Conservation (phyloP, 306 rosid species). For the Ziziphus jujuba region DNA sequence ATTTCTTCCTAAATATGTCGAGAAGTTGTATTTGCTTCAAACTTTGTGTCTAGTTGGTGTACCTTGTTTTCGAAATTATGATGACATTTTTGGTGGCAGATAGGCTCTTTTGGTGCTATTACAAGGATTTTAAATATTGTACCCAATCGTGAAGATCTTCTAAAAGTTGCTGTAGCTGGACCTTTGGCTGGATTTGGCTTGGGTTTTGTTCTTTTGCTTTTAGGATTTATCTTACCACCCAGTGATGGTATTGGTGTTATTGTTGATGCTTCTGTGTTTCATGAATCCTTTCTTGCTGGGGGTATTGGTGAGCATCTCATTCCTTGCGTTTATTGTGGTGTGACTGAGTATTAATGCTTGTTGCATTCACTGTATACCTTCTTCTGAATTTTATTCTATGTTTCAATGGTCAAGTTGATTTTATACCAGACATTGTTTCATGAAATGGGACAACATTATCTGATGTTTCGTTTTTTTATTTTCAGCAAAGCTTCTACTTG, state of each 20-base stretch:
- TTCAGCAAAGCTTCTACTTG: slow-evolving; percentile 88
- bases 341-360: background rate
- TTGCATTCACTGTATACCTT: too few relatives aligned
- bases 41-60: slow-evolving; percentile 1
- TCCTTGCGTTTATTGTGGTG: background rate
- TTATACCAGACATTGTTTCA: slow-evolving; percentile 4
- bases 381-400: too few relatives aligned
- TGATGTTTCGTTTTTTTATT: slow-evolving; percentile 18
- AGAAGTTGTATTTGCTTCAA: slow-evolving; percentile 10
- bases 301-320: slow-evolving; percentile 70
- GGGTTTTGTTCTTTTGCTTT: slow-evolving; percentile 75
- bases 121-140: slow-evolving; percentile 89
- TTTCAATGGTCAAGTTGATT: background rate
- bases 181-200: slow-evolving; percentile 88
- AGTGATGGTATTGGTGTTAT: slow-evolving; percentile 83
- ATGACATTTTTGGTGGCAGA: slow-evolving; percentile 86
- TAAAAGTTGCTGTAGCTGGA: slow-evolving; percentile 91
- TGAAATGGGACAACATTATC: slow-evolving; percentile 12
- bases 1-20: background rate
- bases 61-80: slow-evolving; percentile 30
- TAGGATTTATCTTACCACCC: slow-evolving; percentile 89
- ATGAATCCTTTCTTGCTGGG: slow-evolving; percentile 91
- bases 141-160: slow-evolving; percentile 87
- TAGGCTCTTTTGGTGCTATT: slow-evolving; percentile 98
- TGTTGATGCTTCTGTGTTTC: slow-evolving; percentile 89